phyloP scores from a whole-genome alignment of 2,329 filamentous ascomycete species.

The Neoscytalidium dimidiatum region DNA sequence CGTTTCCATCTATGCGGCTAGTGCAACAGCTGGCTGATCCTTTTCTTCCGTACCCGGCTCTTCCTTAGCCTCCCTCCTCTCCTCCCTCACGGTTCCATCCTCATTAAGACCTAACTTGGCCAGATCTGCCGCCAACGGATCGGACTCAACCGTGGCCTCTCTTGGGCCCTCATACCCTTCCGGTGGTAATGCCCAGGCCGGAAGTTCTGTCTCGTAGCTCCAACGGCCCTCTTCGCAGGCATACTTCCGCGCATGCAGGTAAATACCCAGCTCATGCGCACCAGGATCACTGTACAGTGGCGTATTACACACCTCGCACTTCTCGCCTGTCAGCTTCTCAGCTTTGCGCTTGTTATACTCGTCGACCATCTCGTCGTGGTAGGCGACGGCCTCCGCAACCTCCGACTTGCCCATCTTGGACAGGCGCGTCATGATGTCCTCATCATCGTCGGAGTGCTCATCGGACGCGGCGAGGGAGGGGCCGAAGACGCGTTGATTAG shows the following conservation, averaged over 20 bases:
- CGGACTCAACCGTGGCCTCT: constrained; percentile 57
- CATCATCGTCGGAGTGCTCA: constrained; percentile 71
- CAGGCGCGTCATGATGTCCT: constrained; percentile 84
- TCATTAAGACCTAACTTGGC: constrained; percentile 34
- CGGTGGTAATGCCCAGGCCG: constrained; percentile 84
- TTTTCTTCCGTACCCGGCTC: not conserved
- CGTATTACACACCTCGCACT: constrained; percentile 80
- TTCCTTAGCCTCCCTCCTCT: not conserved
- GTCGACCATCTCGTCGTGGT: constrained; percentile 91
- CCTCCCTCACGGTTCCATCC: constrained; percentile 8
- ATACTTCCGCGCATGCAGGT: constrained; percentile 89
- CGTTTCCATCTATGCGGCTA: not conserved
- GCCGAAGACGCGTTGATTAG: constrained; percentile 90
- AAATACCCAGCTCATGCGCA: constrained; percentile 85
- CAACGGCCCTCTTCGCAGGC: constrained; percentile 80
- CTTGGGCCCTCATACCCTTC: constrained; percentile 70
- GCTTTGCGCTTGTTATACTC: constrained; percentile 87
- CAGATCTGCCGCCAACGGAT: constrained; percentile 48
- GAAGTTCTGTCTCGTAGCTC: constrained; percentile 84
- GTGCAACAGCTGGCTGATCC: not conserved
- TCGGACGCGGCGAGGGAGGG: constrained; percentile 71
- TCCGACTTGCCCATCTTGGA: constrained; percentile 93
- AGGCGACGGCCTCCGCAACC: constrained; percentile 84
- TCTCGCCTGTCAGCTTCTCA: constrained; percentile 86
- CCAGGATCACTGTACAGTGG: constrained; percentile 93